Evolutionary conservation across 306 rosid species (phyloP), one percentile per base, ranked within the genome.

Genomic region (Acacia crassicarpa): DNA sequence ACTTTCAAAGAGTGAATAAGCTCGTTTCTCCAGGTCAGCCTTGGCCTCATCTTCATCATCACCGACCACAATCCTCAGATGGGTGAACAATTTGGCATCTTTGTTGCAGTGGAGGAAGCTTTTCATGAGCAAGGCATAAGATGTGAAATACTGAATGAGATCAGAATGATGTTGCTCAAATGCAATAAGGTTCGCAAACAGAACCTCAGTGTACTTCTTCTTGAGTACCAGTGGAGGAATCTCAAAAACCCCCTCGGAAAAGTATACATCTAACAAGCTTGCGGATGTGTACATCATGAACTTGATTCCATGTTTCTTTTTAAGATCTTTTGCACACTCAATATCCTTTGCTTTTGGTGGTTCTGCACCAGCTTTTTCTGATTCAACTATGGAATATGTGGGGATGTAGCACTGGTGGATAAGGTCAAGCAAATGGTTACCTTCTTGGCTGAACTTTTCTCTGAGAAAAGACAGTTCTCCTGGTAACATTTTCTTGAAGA

Each of bases 351-450:
- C 0, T 9, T 1, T 22, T 58, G 27, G 65, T 8, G 14, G 32
- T n/a, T 58, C 65, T 22, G 32, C 65, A 56, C 9, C 25, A 2
- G 3, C 8, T 8, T 76, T 58, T 23, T 56, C 78, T 3, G 80
- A 25, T 45, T 4, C 79, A 1, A 53, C 53, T 46, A 22, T 75
- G 10, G 82, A 74, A 77, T 66, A 46, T 41, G 89, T 61, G 8
- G 93, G 90, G 35, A 86, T 82, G 78, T 88, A 86, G 72, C 85
- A 91, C 25, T 83, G 88, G 46, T 83, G 85, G 38, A 91, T 51
- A 8, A 88, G 76, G 62, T 88, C 95, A 2, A 91, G 93, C 19
- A 91, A 77, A 80, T 91, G 91, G 35, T 85, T 62, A 63, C 89
- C 91, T 78, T 88, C 91, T 81, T 82, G 86, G 72, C 69, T 72